Conservation (phyloP, 2,329 filamentous ascomycete species). For the Herpotrichia juniperi region DNA sequence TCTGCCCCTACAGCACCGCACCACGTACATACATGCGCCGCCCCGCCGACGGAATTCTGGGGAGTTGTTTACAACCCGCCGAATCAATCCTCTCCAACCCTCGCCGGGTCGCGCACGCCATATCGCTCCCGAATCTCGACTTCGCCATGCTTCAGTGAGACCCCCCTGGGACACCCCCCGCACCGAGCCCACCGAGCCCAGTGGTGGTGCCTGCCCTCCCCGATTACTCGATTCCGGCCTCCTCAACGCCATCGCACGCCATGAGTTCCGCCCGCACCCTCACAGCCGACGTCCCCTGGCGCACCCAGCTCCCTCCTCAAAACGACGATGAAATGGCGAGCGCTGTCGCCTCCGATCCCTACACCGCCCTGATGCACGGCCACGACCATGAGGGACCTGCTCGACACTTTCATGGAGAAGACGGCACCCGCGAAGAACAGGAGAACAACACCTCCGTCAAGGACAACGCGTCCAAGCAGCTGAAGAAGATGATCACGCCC, state of each 20-base stretch:
- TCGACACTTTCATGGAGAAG: conserved; percentile 32
- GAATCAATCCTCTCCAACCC: background rate
- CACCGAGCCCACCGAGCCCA: background rate
- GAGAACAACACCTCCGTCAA: conserved; percentile 32
- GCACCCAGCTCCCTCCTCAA: conserved; percentile 23
- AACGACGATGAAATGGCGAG: conserved; percentile 10
- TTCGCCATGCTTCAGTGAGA: background rate
- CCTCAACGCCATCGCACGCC: conserved; percentile 35
- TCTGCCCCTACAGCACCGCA: no score
- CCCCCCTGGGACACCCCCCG: background rate
- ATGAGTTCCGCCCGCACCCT: conserved; percentile 28
- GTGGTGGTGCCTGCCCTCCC: no score
- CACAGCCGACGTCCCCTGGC: conserved; percentile 39
- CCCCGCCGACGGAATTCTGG: background rate
- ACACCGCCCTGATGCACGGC: conserved; percentile 42
- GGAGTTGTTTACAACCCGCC: background rate
- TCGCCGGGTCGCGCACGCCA: conserved; percentile 9
- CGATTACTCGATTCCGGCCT: background rate
- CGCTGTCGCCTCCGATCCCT: conserved; percentile 26
- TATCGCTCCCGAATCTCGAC: conserved; percentile 8
- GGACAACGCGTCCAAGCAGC: conserved; percentile 60
- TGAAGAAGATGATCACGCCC: conserved; percentile 79
- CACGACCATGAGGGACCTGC: conserved; percentile 44
- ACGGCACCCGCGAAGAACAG: conserved; percentile 24
- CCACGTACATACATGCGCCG: background rate